These are phyloP conservation scores for Colletotrichum viniferum DNA, from an alignment of 2,329 filamentous ascomycete genomes.

Conservation along the genomic window DNA sequence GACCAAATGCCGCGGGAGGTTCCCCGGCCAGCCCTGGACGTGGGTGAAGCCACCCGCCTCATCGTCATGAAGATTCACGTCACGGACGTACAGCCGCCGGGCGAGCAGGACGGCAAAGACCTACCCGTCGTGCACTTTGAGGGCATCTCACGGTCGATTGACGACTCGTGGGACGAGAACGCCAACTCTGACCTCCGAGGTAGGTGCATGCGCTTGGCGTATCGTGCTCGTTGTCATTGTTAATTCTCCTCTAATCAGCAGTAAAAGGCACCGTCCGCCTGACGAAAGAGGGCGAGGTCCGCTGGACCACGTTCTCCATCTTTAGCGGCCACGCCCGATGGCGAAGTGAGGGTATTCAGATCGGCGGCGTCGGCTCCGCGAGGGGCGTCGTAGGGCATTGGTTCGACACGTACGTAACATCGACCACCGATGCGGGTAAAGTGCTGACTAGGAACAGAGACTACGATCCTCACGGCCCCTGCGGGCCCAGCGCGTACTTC, in stretches of 20 bases:
- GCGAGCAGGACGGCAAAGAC: conserved; percentile 58
- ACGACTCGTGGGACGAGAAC: conserved; percentile 71
- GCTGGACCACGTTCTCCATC: conserved; percentile 75
- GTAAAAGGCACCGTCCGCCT: conserved; percentile 63
- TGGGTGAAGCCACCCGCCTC: conserved; percentile 71
- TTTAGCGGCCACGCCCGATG: conserved; percentile 70
- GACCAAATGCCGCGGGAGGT: conserved; percentile 43
- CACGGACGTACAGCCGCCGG: conserved; percentile 63
- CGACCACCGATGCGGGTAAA: not conserved
- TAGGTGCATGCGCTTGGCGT: conserved; percentile 36
- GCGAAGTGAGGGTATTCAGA: conserved; percentile 78
- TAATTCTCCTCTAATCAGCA: conserved; percentile 23
- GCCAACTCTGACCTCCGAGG: conserved; percentile 70
- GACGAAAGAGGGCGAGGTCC: conserved; percentile 72
- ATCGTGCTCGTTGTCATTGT: not conserved
- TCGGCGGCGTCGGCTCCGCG: conserved; percentile 69
- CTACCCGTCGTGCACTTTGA: conserved; percentile 72
- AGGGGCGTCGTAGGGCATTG: conserved; percentile 76
- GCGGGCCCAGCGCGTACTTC: conserved; percentile 79
- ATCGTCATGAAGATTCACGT: conserved; percentile 72
- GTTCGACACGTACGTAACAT: conserved; percentile 69
- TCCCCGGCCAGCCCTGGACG: conserved; percentile 56
- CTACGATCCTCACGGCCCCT: conserved; percentile 70
- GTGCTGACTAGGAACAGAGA: conserved; percentile 47
- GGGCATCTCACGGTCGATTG: conserved; percentile 65